A percentile compares a stretch with the other conserved stretches of the same genome.
Evolutionary conservation across 768 basidiomycete genomes (phyloP).

Genomic region (Leucocoprinus birnbaumii): DNA sequence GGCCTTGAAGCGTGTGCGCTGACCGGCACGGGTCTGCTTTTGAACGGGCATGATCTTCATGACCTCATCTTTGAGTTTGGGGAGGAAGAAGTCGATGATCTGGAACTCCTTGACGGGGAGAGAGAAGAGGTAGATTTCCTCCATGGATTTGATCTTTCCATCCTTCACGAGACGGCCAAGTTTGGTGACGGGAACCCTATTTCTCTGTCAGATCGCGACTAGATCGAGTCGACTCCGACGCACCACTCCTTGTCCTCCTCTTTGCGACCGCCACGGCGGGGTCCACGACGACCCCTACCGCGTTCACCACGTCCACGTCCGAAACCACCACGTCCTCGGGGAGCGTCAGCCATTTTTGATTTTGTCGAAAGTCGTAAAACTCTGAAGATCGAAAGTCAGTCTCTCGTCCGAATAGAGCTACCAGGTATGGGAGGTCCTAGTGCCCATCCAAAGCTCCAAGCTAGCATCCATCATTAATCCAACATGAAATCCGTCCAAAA

Average conservation of each 20-base stretch:
- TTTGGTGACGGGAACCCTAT: slow-evolving; percentile 96
- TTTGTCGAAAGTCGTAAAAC: slow-evolving; percentile 17
- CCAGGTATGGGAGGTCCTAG: neutral
- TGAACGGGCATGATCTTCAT: slow-evolving; percentile 99
- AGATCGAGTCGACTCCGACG: slow-evolving; percentile 14
- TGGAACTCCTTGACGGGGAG: slow-evolving; percentile 99
- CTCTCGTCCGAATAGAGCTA: neutral
- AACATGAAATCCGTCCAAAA: neutral
- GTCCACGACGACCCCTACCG: slow-evolving; percentile 84
- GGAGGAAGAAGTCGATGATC: slow-evolving; percentile 99
- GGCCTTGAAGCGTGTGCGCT: slow-evolving; percentile 99
- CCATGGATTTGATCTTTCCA: slow-evolving; percentile 99
- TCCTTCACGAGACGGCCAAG: slow-evolving; percentile 99
- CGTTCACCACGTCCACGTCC: slow-evolving; percentile 91
- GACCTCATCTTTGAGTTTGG: slow-evolving; percentile 98
- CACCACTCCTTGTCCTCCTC: slow-evolving; percentile 99
- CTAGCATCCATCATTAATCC: too few species aligned
- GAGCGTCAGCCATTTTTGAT: slow-evolving; percentile 76
- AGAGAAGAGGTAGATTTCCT: slow-evolving; percentile 99
- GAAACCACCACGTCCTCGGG: slow-evolving; percentile 69
- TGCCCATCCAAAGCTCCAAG: slow-evolving; percentile 57
- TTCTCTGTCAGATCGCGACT: slow-evolving; percentile 2
- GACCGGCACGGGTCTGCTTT: slow-evolving; percentile 99
- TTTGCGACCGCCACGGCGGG: slow-evolving; percentile 95
- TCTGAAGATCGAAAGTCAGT: neutral